A percentile compares a stretch with the other conserved stretches of the same genome.
Evolutionary conservation across 2,329 filamentous ascomycete species (phyloP).

Genomic region (Penicillium janthinellum): DNA sequence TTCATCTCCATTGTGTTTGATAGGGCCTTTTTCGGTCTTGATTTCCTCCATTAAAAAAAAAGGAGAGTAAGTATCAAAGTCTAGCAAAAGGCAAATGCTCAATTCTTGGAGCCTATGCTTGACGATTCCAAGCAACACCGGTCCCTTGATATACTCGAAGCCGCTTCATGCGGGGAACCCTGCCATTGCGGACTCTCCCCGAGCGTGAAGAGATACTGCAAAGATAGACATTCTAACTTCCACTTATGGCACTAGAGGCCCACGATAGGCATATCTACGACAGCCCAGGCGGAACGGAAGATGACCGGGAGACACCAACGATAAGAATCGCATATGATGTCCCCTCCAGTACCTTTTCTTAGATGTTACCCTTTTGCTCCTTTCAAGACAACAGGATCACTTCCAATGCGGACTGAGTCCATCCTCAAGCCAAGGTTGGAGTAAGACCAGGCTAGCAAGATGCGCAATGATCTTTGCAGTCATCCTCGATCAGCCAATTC

Average conservation of each 20-base stretch:
- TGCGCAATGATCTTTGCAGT: no score
- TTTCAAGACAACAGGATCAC: no score
- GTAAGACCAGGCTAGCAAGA: no score
- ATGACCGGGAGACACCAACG: neutral
- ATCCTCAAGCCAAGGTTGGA: no score
- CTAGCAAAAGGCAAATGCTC: neutral
- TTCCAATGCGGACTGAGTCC: no score
- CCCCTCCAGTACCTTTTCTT: neutral
- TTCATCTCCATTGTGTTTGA: constrained; percentile 5
- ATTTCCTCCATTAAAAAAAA: constrained; percentile 4
- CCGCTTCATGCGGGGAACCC: constrained; percentile 6
- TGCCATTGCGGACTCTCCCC: constrained; percentile 13
- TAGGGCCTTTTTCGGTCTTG: constrained; percentile 9
- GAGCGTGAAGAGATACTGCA: constrained; percentile 1
- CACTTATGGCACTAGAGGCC: neutral
- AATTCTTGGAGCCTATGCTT: neutral
- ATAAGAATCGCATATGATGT: neutral
- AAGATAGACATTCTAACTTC: constrained; percentile 1
- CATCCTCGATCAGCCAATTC: no score
- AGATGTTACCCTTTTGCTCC: neutral
- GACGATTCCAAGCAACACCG: no score
- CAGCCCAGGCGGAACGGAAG: neutral
- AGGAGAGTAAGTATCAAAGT: no score
- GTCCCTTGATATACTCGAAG: neutral
- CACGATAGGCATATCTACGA: neutral